Evolutionary conservation across 306 rosid genomes (phyloP), one percentile per base, ranked within the genome.

Genomic region (Lathyrus aphaca): DNA sequence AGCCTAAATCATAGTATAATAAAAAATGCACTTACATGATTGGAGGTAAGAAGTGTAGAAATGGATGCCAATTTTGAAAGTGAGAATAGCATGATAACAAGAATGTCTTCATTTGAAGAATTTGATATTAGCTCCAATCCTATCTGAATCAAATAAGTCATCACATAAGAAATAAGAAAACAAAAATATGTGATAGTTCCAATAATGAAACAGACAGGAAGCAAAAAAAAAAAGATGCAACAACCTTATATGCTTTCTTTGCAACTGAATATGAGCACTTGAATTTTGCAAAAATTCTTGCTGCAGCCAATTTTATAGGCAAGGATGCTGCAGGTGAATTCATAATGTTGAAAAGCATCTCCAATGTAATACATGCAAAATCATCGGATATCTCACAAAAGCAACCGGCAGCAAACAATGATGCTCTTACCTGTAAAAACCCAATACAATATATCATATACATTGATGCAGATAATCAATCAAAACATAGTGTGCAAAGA

Each of bases 331-430:
- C 76, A 32, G 86, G 80, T 57, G 87, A 69, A 63, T 68, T 82
- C 87, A 85, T 75, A 85, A 85, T 13, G 64, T 70, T 85, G 61
- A 73, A 77, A 74, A 94, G 78, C 86, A 90, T 88, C 87, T 80
- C 92, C 69, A 88, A 49, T 37, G 86, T 61, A 66, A 77, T 69
- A 74, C 69, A 73, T 3, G 95, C 86, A 79, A 94, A 94, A 80
- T 90, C 98, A 75, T 88, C 87, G 1, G 97, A 86, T 55, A 84
- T 46, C 79, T 94, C 92, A 71, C 89, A 74, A 55, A 94, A 84
- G 81, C 98, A 88, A 23, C 92, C 94, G 23, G 91, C 89, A 58
- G 96, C 98, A 81, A 85, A 94, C 29, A 90, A 81, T 6, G 98
- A 79, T 21, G 95, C 87, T 78, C 64, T 87, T 64, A 83, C 86